Conservation (phyloP, 2,329 filamentous ascomycete genomes). For the Pestalotiopsis sp. region DNA sequence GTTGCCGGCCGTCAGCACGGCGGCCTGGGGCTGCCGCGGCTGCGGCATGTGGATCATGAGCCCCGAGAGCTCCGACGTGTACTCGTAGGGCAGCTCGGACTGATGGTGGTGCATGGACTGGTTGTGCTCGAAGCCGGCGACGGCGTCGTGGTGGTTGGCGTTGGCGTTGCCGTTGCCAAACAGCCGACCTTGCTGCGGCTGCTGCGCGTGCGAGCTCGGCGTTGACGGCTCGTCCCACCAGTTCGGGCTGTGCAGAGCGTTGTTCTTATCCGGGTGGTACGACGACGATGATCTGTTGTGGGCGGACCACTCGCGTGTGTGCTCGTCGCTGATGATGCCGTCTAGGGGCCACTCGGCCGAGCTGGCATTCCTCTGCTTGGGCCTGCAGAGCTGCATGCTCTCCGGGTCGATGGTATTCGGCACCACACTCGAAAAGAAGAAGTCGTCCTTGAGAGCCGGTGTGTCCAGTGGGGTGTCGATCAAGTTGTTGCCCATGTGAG, state of each 20-base stretch:
- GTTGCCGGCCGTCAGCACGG: slow-evolving; percentile 36
- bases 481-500: slow-evolving; percentile 13
- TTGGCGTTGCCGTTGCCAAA: too few species aligned
- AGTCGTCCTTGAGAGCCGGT: slow-evolving; percentile 22
- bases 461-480: slow-evolving; percentile 26
- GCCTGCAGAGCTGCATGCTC: slow-evolving; percentile 14
- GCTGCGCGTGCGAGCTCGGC: slow-evolving; percentile 4
- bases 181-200: not conserved
- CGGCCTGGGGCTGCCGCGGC: slow-evolving; percentile 39
- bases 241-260: slow-evolving; percentile 18
- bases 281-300: not conserved
- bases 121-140: slow-evolving; percentile 41
- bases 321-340: slow-evolving; percentile 26
- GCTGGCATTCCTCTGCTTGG: slow-evolving; percentile 26
- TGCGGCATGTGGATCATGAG: slow-evolving; percentile 60
- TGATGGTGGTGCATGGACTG: slow-evolving; percentile 44
- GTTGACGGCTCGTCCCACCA: slow-evolving; percentile 29
- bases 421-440: slow-evolving; percentile 22
- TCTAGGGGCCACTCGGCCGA: slow-evolving; percentile 36
- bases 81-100: slow-evolving; percentile 43
- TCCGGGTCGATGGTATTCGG: slow-evolving; percentile 17
- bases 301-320: slow-evolving; percentile 18
- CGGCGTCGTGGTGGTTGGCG: slow-evolving; percentile 21
- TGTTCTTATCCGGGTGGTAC: slow-evolving; percentile 21
- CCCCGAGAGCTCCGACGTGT: slow-evolving; percentile 37